These are phyloP conservation scores for Schizonepeta tenuifolia DNA, from an alignment of 257 asterid genomes.

Conservation along the genomic window DNA sequence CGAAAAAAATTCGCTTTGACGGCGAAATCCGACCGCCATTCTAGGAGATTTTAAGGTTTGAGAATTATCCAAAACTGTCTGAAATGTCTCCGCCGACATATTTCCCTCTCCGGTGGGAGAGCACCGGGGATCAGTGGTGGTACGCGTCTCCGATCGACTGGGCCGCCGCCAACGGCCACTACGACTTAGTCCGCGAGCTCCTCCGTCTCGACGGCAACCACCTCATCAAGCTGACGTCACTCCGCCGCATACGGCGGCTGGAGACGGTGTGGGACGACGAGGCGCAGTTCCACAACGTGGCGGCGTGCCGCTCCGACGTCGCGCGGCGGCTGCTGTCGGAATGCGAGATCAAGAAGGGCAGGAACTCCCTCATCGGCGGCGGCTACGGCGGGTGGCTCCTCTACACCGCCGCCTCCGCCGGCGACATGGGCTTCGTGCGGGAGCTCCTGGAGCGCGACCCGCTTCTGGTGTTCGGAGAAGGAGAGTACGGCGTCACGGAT, in stretches of 20 bases:
- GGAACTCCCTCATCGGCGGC: constrained; percentile 64
- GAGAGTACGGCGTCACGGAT: constrained; percentile 93
- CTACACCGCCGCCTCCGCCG: constrained; percentile 96
- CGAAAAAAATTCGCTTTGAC: constrained; percentile 9
- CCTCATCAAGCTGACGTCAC: constrained; percentile 83
- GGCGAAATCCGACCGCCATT: constrained; percentile 14
- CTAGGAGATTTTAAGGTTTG: not conserved
- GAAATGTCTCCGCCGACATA: constrained; percentile 67
- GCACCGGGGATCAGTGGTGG: constrained; percentile 99
- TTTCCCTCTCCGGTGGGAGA: constrained; percentile 97
- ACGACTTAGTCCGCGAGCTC: constrained; percentile 81
- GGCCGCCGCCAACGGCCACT: constrained; percentile 98
- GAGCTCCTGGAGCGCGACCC: constrained; percentile 80
- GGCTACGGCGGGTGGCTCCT: constrained; percentile 97
- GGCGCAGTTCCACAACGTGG: constrained; percentile 79
- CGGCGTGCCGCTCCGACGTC: constrained; percentile 70
- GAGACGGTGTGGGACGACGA: constrained; percentile 99
- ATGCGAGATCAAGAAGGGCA: constrained; percentile 62
- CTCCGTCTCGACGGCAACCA: constrained; percentile 94
- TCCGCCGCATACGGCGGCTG: constrained; percentile 82
- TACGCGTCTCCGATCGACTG: constrained; percentile 95
- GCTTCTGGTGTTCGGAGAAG: constrained; percentile 86
- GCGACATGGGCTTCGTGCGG: constrained; percentile 67
- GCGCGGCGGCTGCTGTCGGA: constrained; percentile 67
- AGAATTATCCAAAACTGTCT: no score